phyloP scores from a whole-genome alignment of 768 basidiomycete genomes.

The Piloderma croceum region DNA sequence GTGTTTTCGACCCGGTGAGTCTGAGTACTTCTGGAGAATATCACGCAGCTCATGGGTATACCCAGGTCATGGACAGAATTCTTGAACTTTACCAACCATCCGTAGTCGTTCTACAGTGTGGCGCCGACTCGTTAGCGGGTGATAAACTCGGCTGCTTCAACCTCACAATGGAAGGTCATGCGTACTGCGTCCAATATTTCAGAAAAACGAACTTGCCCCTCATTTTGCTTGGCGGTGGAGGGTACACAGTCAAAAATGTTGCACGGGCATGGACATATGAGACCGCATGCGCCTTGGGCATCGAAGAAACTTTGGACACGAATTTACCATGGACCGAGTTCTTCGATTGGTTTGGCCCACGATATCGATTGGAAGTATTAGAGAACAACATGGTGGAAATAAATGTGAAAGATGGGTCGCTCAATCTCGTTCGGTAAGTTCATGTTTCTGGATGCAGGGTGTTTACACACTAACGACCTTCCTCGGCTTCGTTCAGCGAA shows the following conservation, averaged over 20 bases:
- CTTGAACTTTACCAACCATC: conserved; percentile 85
- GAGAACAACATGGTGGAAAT: conserved; percentile 93
- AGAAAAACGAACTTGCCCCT: conserved; percentile 78
- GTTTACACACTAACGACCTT: conserved; percentile 27
- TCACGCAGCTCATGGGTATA: conserved; percentile 1
- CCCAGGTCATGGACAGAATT: conserved; percentile 74
- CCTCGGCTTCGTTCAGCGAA: conserved; percentile 40
- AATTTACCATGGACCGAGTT: conserved; percentile 84
- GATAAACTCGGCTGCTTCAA: conserved; percentile 98
- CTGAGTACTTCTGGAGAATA: not conserved
- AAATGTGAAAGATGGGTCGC: conserved; percentile 73
- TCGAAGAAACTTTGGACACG: conserved; percentile 69
- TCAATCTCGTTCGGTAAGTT: conserved; percentile 73
- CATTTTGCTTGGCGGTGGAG: conserved; percentile 91
- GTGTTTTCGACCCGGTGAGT: conserved; percentile 89
- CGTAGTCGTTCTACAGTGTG: conserved; percentile 89
- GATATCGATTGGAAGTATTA: conserved; percentile 88
- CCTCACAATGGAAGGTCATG: conserved; percentile 92
- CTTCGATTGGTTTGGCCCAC: conserved; percentile 96
- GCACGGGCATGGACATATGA: conserved; percentile 95
- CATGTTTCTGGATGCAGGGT: not conserved
- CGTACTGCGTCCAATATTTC: conserved; percentile 83
- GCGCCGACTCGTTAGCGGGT: conserved; percentile 90
- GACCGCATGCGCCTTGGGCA: conserved; percentile 90
- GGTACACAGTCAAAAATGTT: conserved; percentile 96